Conservation (phyloP, 768 basidiomycete genomes). For the Kwoniella heveanensis region DNA sequence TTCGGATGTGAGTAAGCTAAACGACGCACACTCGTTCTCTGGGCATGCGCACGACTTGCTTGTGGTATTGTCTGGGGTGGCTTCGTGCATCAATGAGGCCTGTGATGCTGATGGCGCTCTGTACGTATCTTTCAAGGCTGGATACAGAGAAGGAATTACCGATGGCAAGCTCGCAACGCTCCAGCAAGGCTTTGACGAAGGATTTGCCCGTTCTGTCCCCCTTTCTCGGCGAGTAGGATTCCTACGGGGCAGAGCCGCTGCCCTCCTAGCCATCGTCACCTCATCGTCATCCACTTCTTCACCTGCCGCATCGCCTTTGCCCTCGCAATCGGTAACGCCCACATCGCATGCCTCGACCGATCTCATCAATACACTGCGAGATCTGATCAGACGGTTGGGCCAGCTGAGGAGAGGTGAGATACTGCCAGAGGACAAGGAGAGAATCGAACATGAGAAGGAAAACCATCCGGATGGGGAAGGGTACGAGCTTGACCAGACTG, state of each 20-base stretch:
- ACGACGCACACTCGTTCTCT: too few relatives aligned
- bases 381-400: conserved; percentile 64
- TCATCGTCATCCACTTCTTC: conserved; percentile 9
- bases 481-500: conserved; percentile 34
- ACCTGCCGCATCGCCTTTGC: background rate
- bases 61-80: too few relatives aligned
- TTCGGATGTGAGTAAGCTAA: too few relatives aligned
- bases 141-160: conserved; percentile 95
- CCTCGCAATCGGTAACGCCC: background rate
- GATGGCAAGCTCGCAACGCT: conserved; percentile 84
- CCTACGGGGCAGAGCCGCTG: conserved; percentile 72
- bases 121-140: conserved; percentile 67
- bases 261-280: conserved; percentile 61
- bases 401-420: conserved; percentile 71
- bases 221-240: conserved; percentile 75
- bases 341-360: background rate
- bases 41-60: too few relatives aligned
- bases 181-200: conserved; percentile 86
- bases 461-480: conserved; percentile 53
- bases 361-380: conserved; percentile 55
- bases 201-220: conserved; percentile 66
- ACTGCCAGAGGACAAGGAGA: conserved; percentile 73
- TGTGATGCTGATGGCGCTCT: conserved; percentile 7
- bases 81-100: too few relatives aligned
- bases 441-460: conserved; percentile 68